A percentile compares a stretch with the other conserved stretches of the same genome.
These are phyloP conservation scores for Backusella macrospora DNA, from an alignment of 192 early-diverging fungal species.

Conservation along the genomic window DNA sequence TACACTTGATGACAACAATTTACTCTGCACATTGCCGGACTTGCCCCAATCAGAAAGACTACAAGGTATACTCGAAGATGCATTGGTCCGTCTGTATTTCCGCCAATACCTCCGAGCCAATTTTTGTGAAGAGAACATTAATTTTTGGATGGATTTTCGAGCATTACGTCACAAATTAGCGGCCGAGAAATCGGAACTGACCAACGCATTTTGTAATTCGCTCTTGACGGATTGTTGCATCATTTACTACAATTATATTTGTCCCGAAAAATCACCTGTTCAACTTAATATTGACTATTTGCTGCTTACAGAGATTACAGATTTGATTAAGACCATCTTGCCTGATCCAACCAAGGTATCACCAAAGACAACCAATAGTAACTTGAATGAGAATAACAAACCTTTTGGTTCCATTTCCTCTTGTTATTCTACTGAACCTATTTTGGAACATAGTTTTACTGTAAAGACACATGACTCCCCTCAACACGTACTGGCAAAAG, in stretches of 20 bases:
- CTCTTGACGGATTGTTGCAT: slow-evolving; percentile 45
- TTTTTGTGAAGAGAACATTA: slow-evolving; percentile 72
- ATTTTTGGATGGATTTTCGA: slow-evolving; percentile 60
- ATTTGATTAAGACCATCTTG: slow-evolving; percentile 46
- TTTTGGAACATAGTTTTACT: background rate
- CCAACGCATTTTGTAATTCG: slow-evolving; percentile 21
- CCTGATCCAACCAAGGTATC: background rate
- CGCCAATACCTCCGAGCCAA: slow-evolving; percentile 62
- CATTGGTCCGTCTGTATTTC: slow-evolving; percentile 53
- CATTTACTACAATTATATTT: slow-evolving; percentile 54
- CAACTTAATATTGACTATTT: slow-evolving; percentile 56
- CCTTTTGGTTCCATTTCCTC: background rate
- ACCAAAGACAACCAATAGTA: background rate
- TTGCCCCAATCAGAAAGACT: slow-evolving; percentile 44
- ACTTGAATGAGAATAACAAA: background rate
- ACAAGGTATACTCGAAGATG: slow-evolving; percentile 57
- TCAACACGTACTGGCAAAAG: background rate
- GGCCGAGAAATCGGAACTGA: background rate
- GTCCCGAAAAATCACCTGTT: slow-evolving; percentile 35
- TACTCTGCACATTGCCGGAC: background rate
- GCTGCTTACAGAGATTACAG: slow-evolving; percentile 46
- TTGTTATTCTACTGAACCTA: background rate
- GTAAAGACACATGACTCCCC: background rate
- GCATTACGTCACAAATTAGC: slow-evolving; percentile 41
- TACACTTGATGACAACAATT: background rate